phyloP scores from a whole-genome alignment of 1,139 yeast genomes.

The Ogataea hybrid region DNA sequence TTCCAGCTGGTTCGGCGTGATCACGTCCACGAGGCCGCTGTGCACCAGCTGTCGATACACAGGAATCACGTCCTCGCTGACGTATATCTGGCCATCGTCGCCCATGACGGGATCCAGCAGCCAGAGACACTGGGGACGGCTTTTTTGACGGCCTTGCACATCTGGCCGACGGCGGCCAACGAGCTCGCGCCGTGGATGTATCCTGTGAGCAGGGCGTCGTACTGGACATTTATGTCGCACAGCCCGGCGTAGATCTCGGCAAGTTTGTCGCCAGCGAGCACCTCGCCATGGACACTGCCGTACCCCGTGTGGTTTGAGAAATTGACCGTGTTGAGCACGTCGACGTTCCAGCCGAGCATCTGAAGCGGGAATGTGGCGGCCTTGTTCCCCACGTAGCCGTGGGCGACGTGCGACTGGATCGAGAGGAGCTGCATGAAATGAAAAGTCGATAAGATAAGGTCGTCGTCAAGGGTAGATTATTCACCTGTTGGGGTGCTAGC shows the following conservation, averaged over 20 bases:
- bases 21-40: slow-evolving; percentile 54
- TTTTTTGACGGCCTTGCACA: slow-evolving; percentile 33
- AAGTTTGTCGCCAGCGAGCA: slow-evolving; percentile 41
- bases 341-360: slow-evolving; percentile 80
- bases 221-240: slow-evolving; percentile 40
- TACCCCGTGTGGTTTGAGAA: slow-evolving; percentile 84
- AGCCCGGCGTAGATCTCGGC: slow-evolving; percentile 46
- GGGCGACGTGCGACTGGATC: slow-evolving; percentile 80
- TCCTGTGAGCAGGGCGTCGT: slow-evolving; percentile 68
- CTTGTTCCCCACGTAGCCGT: slow-evolving; percentile 83
- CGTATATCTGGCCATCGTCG: slow-evolving; percentile 83
- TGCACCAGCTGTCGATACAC: slow-evolving; percentile 58
- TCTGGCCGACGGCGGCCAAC: slow-evolving; percentile 46
- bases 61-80: slow-evolving; percentile 64
- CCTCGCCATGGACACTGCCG: slow-evolving; percentile 51
- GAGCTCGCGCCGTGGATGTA: slow-evolving; percentile 63
- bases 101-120: slow-evolving; percentile 93
- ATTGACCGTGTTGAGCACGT: slow-evolving; percentile 74
- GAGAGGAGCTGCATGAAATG: slow-evolving; percentile 38
- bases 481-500: background rate
- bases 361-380: slow-evolving; percentile 83
- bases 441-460: background rate
- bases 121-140: slow-evolving; percentile 41
- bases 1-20: slow-evolving; percentile 93
- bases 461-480: background rate